Percentiles rank a stretch among this genome's conserved stretches.
Conservation (phyloP, 1,284 basidiomycete genomes). For the Heliocybe sulcata region DNA sequence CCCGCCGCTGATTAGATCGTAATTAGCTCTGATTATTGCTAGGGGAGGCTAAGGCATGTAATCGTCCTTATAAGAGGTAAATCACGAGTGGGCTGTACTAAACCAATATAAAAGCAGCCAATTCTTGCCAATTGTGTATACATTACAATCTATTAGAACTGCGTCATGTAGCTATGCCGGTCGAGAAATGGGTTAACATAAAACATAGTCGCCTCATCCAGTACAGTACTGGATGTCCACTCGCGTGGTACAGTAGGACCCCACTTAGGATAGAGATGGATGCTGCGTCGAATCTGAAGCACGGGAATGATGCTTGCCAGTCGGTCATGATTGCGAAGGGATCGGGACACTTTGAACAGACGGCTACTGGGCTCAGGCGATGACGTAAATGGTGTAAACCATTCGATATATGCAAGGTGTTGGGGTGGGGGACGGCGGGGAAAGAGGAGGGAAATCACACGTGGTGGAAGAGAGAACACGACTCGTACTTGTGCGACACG, state of each 20-base stretch:
- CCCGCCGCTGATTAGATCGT: no score
- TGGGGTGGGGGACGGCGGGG: slow-evolving; percentile 1
- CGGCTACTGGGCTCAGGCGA: slow-evolving; percentile 2
- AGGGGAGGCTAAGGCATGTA: no score
- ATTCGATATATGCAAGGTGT: slow-evolving; percentile 18
- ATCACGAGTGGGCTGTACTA: no score
- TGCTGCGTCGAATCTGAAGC: not conserved
- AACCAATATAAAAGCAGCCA: no score
- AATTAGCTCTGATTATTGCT: no score
- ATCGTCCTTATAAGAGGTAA: no score
- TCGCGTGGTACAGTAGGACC: not conserved
- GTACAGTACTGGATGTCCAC: not conserved
- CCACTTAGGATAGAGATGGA: not conserved
- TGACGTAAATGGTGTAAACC: slow-evolving; percentile 15
- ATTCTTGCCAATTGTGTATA: no score
- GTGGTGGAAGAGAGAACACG: slow-evolving; percentile 18
- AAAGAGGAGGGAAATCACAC: not conserved
- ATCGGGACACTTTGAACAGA: not conserved
- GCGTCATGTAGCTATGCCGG: not conserved
- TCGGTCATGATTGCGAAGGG: not conserved
- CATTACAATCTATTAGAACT: not conserved
- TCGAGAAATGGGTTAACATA: not conserved
- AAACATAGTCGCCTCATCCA: not conserved
- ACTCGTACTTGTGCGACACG: slow-evolving; percentile 14
- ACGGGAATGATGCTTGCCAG: not conserved